These are phyloP conservation scores for Rhizomucor pusillus DNA, from an alignment of 371 early-diverging fungal genomes.

Conservation along the genomic window DNA sequence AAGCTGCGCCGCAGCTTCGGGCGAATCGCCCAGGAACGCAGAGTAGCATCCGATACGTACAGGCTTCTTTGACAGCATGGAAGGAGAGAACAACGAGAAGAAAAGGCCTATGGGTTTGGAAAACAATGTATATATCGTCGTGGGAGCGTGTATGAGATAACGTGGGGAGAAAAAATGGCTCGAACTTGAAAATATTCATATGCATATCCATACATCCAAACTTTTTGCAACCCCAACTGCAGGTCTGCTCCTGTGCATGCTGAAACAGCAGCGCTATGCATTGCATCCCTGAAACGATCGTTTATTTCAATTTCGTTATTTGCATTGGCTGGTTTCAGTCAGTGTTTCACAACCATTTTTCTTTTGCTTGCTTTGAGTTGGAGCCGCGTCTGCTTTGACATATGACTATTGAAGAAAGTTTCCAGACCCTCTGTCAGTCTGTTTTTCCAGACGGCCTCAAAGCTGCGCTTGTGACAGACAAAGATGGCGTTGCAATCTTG, in stretches of 20 bases:
- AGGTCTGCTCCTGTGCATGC: neutral
- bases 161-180: slow-evolving; percentile 1
- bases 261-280: too few species aligned
- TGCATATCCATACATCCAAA: slow-evolving; percentile 1
- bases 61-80: slow-evolving; percentile 9
- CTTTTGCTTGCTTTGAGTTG: neutral
- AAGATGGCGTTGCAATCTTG: slow-evolving; percentile 61
- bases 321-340: neutral
- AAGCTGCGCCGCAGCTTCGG: slow-evolving; percentile 69
- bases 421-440: slow-evolving; percentile 24
- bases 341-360: neutral
- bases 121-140: too few species aligned
- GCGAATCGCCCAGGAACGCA: slow-evolving; percentile 71
- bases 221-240: too few species aligned
- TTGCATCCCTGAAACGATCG: too few species aligned
- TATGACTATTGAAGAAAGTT: slow-evolving; percentile 26
- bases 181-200: neutral
- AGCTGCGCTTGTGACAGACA: slow-evolving; percentile 58
- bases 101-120: too few species aligned
- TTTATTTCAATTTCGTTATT: too few species aligned
- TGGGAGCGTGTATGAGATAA: neutral
- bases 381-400: too few species aligned
- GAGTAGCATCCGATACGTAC: slow-evolving; percentile 68
- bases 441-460: slow-evolving; percentile 49
- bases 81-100: neutral